phyloP scores from a whole-genome alignment of 2,329 filamentous ascomycete genomes.

The Claviceps quebecensis region DNA sequence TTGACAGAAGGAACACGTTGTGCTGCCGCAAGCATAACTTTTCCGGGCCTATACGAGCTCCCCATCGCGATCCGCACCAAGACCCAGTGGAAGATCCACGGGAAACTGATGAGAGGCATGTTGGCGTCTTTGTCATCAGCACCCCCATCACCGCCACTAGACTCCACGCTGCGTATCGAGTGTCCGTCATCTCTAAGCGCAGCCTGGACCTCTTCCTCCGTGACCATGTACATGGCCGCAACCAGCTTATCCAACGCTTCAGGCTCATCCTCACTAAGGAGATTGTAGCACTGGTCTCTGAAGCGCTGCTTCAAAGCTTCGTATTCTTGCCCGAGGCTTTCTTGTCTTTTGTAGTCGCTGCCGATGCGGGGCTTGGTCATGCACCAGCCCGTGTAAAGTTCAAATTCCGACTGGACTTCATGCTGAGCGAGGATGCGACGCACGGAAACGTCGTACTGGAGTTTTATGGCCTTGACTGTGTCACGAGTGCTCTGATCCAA shows the following conservation, averaged over 20 bases:
- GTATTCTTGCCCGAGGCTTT: slow-evolving; percentile 62
- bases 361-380: slow-evolving; percentile 58
- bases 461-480: slow-evolving; percentile 54
- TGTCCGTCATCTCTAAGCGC: slow-evolving; percentile 28
- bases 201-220: slow-evolving; percentile 51
- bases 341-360: slow-evolving; percentile 73
- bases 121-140: slow-evolving; percentile 16
- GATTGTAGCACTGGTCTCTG: slow-evolving; percentile 48
- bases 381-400: slow-evolving; percentile 79
- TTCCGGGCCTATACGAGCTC: slow-evolving; percentile 11
- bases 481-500: slow-evolving; percentile 40
- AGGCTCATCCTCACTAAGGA: slow-evolving; percentile 45
- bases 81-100: slow-evolving; percentile 72
- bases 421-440: slow-evolving; percentile 73
- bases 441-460: slow-evolving; percentile 62
- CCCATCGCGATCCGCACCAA: slow-evolving; percentile 20
- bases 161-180: slow-evolving; percentile 18
- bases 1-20: slow-evolving; percentile 1
- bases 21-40: slow-evolving; percentile 8
- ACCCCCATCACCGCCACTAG: neutral
- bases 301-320: slow-evolving; percentile 54
- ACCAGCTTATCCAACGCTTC: slow-evolving; percentile 55
- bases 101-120: slow-evolving; percentile 82
- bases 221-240: slow-evolving; percentile 78
- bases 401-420: slow-evolving; percentile 75